Percentiles rank a stretch among this genome's conserved stretches.
phyloP scores from a whole-genome alignment of 352 stramenopile genomes.

The Phytophthora quininea region DNA sequence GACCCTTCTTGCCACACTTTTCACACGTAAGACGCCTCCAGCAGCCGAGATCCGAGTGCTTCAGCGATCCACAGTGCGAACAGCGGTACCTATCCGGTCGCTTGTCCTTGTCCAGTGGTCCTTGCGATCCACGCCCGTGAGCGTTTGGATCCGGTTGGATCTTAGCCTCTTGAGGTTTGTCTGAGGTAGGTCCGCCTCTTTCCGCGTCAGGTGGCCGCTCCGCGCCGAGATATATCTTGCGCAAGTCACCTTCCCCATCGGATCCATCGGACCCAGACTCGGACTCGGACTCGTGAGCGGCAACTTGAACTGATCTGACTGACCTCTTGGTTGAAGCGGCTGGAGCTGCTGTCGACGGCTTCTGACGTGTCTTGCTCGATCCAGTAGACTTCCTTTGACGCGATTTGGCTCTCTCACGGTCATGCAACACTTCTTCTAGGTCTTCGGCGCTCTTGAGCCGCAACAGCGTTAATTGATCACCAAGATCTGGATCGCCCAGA shows the following conservation, averaged over 20 bases:
- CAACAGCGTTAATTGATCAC: neutral
- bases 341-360: neutral
- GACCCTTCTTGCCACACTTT: neutral
- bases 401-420: neutral
- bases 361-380: slow-evolving; percentile 1
- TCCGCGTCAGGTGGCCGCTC: too few relatives aligned
- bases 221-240: too few relatives aligned
- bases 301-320: neutral
- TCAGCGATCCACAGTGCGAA: neutral
- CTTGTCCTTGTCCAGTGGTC: neutral
- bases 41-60: neutral
- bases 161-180: too few relatives aligned
- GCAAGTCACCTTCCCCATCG: neutral
- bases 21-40: slow-evolving; percentile 8
- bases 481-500: neutral
- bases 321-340: neutral
- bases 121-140: neutral
- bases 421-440: neutral
- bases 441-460: neutral
- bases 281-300: neutral
- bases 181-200: too few relatives aligned
- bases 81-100: neutral
- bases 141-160: too few relatives aligned
- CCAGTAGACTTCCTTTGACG: neutral
- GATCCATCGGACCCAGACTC: neutral